Conservation (phyloP, 805 yeast genomes). For the Candida suzukii region DNA sequence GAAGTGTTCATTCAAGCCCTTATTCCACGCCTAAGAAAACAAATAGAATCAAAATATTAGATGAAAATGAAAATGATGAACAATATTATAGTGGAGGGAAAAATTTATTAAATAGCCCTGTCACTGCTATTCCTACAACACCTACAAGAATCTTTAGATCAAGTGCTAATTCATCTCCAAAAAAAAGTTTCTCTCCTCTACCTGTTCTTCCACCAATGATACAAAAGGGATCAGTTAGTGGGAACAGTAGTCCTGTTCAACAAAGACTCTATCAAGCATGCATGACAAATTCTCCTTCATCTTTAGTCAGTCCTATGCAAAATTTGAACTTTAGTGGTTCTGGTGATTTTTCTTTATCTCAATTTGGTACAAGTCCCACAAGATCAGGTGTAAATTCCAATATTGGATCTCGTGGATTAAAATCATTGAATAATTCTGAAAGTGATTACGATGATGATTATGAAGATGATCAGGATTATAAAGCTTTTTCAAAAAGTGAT, state of each 20-base stretch:
- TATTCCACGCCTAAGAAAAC: background rate
- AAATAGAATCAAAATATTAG: background rate
- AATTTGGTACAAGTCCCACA: background rate
- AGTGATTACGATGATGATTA: background rate
- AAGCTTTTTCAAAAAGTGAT: background rate
- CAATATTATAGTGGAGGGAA: background rate
- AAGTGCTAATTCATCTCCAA: background rate
- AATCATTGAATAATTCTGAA: background rate
- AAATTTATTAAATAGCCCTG: background rate
- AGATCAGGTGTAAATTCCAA: background rate
- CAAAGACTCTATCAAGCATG: background rate
- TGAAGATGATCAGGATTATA: background rate
- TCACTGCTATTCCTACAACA: background rate
- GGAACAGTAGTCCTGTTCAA: background rate
- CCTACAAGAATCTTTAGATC: background rate
- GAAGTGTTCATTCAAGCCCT: background rate
- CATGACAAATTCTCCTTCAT: too few relatives aligned
- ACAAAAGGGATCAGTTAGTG: background rate
- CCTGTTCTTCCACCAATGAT: constrained; percentile 1
- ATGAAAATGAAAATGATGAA: background rate
- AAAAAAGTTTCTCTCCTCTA: background rate
- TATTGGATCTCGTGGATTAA: background rate
- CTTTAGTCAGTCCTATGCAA: background rate
- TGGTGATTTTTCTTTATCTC: background rate
- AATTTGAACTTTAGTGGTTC: background rate